Base-by-base conservation (phyloP, 768 basidiomycete species). In the Lentinula boryana region DNA sequence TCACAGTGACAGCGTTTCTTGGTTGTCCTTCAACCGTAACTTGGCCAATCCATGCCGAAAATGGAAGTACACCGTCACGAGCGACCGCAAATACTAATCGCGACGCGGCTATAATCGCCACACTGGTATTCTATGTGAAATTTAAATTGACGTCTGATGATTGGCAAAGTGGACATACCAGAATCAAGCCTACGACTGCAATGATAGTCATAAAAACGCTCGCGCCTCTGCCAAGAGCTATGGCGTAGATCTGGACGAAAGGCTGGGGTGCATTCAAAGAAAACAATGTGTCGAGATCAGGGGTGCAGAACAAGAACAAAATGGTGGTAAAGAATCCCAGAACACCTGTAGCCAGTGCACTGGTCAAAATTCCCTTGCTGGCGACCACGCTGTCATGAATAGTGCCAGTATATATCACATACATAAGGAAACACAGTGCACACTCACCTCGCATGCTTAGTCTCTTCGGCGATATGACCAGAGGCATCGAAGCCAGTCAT, bases 401-500 rank as follows among this genome's bases (percentile, higher is more conserved):
- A 27, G 27, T 27, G 27, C 58, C 52, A 66, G 60, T 33, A 40
- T 31, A 43, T 18, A 48, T 7, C 36, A 13, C 36, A 8, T 38
- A n/a, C 16, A 56, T 27, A 40, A 9, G 35, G 43, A 55, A 21
- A 13, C 36, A 31, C 44, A 27, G 44, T 6, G 59, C 64, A 27
- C 4, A 27, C 27, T 60, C 67, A 84, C 82, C 82, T 82, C 9
- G 91, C 91, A 67, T 92, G 87, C 72, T 88, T 91, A 0, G 91
- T 93, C 73, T 94, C 93, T 72, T 94, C 93, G 4, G 91, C 89
- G 62, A 94, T 86, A 63, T 94, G 92, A 1, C 92, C 91, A 16
- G 88, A 84, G 1, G 92, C 92, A 70, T 96, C 94, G 68, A 95
- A 96, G 6, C 95, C 95, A 3, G 89, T 94, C 76, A 96, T 75